Base-by-base conservation (phyloP, 352 stramenopile genomes). In the Pseudoperonospora humuli region DNA sequence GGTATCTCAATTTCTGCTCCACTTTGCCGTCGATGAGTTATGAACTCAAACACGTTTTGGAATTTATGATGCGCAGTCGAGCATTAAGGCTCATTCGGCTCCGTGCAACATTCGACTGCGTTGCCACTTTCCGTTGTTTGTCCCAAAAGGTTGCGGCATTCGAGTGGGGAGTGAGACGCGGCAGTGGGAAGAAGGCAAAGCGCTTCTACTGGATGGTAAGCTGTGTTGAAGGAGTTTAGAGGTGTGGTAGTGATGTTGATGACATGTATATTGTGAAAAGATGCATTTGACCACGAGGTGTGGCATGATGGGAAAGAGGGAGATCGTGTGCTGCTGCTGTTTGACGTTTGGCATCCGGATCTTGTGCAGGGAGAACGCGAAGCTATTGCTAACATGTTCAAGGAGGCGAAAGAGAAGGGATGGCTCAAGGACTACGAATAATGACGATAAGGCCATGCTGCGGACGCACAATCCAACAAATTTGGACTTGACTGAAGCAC, bases 81-180 rank as follows among this genome's bases (percentile, higher is more conserved):
- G 61, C 17, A 98, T 98, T 65, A 83, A 86, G 52, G 59, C 91
- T 5, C 95, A 98, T 64, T 93, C 84, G 13, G 86, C 84, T 31
- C 92, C 95, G 10, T 98, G 94, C 69, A 98, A 98, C 55, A 76
- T 98, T 40, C 74, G 95, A 2, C 67, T 98, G 37, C 76, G 95
- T 13, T 94, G 95, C 38, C 95, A 98, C 76, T 86, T 98, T 20
- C 93, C 93, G 23, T 60, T 98, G 7, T 72, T 93, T 34, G 92
- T 98, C 10, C 77, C 82, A 2, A 51, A 80, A 38, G 57, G 67
- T 32, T 97, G 85, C 57, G 93, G 91, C 19, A 97, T 98, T 48
- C 72, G 84, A 25, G 88, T 98, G 0, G 95, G 71, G n/a, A 76
- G 90, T 45, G 70, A 96, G 45, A 74, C 52, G 21, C 70, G 76